phyloP scores from a whole-genome alignment of 306 rosid genomes.

The Inga laurina region DNA sequence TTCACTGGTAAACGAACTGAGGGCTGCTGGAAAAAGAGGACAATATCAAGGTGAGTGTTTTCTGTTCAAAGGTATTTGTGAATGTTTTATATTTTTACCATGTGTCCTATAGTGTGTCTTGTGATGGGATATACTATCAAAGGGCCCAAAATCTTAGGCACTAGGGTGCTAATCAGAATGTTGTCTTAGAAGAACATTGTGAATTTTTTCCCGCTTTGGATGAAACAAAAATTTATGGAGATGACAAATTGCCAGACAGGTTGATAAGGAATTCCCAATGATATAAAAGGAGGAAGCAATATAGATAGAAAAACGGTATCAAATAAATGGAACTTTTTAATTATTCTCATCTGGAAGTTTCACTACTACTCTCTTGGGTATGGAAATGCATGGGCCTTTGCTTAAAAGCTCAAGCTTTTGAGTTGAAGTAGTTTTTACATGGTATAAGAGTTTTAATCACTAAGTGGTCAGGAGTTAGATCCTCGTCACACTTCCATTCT shows the following conservation, averaged over 20 bases:
- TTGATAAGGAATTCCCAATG: not conserved
- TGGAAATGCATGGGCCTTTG: not conserved
- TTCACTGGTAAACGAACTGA: slow-evolving; percentile 68
- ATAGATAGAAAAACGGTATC: not conserved
- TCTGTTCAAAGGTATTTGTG: not conserved
- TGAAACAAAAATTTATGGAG: not conserved
- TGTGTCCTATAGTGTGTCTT: not conserved
- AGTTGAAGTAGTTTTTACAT: not conserved
- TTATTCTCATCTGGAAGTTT: not conserved
- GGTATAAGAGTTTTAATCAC: not conserved
- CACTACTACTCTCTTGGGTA: not conserved
- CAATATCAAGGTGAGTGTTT: slow-evolving; percentile 69
- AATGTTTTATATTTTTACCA: not conserved
- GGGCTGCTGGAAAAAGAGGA: slow-evolving; percentile 73
- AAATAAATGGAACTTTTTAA: not conserved
- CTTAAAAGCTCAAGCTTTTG: not conserved
- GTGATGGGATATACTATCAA: not conserved
- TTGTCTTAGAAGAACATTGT: not conserved
- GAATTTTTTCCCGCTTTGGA: not conserved
- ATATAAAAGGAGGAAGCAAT: not conserved
- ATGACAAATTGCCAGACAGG: not conserved
- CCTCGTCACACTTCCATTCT: not conserved
- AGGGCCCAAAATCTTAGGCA: not conserved
- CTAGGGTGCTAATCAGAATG: not conserved
- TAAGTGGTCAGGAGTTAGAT: not conserved